Evolutionary conservation across 176 grass and related monocot genomes (phyloP).

Genomic region (Juncus effusus): DNA sequence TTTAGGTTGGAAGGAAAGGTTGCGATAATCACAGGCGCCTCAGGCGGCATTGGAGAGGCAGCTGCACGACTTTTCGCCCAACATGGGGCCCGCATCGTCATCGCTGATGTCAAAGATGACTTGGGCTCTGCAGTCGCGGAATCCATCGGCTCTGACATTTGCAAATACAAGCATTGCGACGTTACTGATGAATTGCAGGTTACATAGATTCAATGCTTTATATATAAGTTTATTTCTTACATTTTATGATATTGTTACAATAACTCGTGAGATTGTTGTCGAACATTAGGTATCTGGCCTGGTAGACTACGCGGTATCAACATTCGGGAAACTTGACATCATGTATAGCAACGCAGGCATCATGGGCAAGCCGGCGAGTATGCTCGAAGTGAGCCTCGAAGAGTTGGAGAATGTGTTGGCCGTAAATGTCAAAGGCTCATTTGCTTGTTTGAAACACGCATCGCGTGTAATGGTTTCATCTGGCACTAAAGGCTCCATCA

Average conservation of each 20-base stretch:
- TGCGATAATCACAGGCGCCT: slow-evolving; percentile 57
- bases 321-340: slow-evolving; percentile 53
- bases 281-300: no score
- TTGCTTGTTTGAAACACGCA: slow-evolving; percentile 56
- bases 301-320: slow-evolving; percentile 33
- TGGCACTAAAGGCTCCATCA: slow-evolving; percentile 41
- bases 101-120: slow-evolving; percentile 67
- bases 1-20: slow-evolving; percentile 69
- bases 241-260: no score
- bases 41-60: slow-evolving; percentile 66
- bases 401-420: slow-evolving; percentile 54
- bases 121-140: slow-evolving; percentile 43
- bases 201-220: slow-evolving; percentile 14
- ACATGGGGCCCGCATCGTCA: slow-evolving; percentile 53
- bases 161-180: slow-evolving; percentile 59
- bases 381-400: slow-evolving; percentile 39
- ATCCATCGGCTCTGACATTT: slow-evolving; percentile 21
- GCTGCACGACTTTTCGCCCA: slow-evolving; percentile 52
- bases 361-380: slow-evolving; percentile 29
- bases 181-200: slow-evolving; percentile 59
- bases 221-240: no score
- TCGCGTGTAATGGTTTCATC: slow-evolving; percentile 44
- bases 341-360: slow-evolving; percentile 76
- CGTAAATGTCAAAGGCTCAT: slow-evolving; percentile 53
- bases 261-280: no score